These are phyloP conservation scores for Hemisphaericaspora lyxosophila DNA, from an alignment of 1,139 yeast genomes.

Conservation along the genomic window DNA sequence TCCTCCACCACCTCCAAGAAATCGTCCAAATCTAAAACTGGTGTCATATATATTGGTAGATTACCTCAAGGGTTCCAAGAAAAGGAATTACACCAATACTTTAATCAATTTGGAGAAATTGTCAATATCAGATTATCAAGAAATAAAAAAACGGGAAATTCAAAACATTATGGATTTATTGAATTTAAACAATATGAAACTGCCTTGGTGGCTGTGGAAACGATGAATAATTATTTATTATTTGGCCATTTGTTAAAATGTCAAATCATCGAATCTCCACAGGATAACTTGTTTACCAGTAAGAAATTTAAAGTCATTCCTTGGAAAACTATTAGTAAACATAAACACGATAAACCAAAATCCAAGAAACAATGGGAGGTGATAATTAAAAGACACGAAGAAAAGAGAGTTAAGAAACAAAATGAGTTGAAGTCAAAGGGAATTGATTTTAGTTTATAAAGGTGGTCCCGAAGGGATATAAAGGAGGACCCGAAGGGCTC, in stretches of 20 bases:
- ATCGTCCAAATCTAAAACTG: slow-evolving; percentile 32
- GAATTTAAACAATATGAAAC: slow-evolving; percentile 76
- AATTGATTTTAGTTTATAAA: slow-evolving; percentile 41
- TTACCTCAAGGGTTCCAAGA: slow-evolving; percentile 93
- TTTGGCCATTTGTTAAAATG: slow-evolving; percentile 82
- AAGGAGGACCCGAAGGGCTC: too few relatives aligned
- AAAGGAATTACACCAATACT: slow-evolving; percentile 74
- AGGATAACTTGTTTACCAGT: slow-evolving; percentile 50
- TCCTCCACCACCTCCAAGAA: slow-evolving; percentile 18
- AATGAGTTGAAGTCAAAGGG: slow-evolving; percentile 54
- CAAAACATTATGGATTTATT: slow-evolving; percentile 90
- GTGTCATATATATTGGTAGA: slow-evolving; percentile 86
- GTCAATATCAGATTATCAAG: slow-evolving; percentile 77
- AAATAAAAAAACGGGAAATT: slow-evolving; percentile 85
- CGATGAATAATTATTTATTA: slow-evolving; percentile 91
- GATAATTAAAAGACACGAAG: slow-evolving; percentile 44
- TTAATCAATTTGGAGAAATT: slow-evolving; percentile 85
- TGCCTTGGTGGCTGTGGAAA: slow-evolving; percentile 86
- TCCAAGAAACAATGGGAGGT: slow-evolving; percentile 59
- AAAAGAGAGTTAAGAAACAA: slow-evolving; percentile 42
- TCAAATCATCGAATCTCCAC: slow-evolving; percentile 49
- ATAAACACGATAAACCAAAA: slow-evolving; percentile 58
- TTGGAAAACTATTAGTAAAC: slow-evolving; percentile 56
- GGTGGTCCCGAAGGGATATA: neutral
- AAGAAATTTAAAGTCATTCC: slow-evolving; percentile 59